Evolutionary conservation across 352 stramenopile species (phyloP).

Genomic region (Chrysophaeum taylorii): DNA sequence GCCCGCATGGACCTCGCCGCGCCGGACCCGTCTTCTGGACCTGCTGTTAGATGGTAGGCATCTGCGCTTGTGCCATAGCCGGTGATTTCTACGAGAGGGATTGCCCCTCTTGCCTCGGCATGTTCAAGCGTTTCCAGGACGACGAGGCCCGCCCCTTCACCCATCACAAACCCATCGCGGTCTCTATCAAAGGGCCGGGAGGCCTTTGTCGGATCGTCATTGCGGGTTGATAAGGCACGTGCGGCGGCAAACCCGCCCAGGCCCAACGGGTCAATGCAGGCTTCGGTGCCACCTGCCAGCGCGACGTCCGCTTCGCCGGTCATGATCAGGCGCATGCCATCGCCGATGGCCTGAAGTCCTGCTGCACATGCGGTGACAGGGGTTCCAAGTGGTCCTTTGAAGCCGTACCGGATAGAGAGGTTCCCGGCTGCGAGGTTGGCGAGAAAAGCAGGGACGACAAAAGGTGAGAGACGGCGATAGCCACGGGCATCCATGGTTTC

Average conservation of each 20-base stretch:
- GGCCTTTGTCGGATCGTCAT: no score
- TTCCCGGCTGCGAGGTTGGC: constrained; percentile 39
- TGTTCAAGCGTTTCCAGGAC: constrained; percentile 77
- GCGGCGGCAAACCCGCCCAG: constrained; percentile 85
- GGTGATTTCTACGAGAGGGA: constrained; percentile 78
- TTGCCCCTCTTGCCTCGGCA: constrained; percentile 72
- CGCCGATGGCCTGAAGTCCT: constrained; percentile 87
- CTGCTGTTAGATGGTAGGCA: constrained; percentile 76
- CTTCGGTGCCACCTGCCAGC: constrained; percentile 87
- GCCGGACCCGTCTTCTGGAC: constrained; percentile 50
- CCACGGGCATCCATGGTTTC: constrained; percentile 2
- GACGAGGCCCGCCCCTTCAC: constrained; percentile 68
- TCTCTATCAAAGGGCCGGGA: constrained; percentile 87
- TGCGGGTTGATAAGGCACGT: constrained; percentile 80
- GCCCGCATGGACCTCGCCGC: no score
- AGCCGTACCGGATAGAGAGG: constrained; percentile 35
- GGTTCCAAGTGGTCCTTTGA: constrained; percentile 39
- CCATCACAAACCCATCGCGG: constrained; percentile 94
- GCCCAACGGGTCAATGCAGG: constrained; percentile 78
- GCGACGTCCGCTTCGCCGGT: constrained; percentile 78
- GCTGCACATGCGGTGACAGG: constrained; percentile 72
- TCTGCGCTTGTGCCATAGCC: constrained; percentile 89
- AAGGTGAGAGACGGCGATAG: constrained; percentile 31
- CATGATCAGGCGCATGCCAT: constrained; percentile 67
- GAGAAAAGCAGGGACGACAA: constrained; percentile 50